Base-by-base conservation (phyloP, 805 yeast genomes). In the Metschnikowia cerradonensis region DNA sequence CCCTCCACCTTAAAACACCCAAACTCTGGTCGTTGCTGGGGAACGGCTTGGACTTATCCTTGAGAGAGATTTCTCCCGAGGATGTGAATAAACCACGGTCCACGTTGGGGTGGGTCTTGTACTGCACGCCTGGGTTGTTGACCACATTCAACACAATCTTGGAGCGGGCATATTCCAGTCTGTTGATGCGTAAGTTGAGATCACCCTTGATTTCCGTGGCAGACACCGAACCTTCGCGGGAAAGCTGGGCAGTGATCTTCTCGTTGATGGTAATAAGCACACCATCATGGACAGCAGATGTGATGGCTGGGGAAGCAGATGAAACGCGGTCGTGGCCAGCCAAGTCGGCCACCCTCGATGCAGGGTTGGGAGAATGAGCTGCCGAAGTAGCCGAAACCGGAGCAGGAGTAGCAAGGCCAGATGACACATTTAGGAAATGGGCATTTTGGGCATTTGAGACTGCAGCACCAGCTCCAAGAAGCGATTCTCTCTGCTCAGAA, bases 91-190 rank as follows among this genome's bases (percentile, higher is more conserved):
- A 68, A 39, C 72, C 73, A 63, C 88, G 85, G 71, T 94, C 97
- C 57, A 94, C 95, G 66, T 92, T 91, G 56, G 99, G 99, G 74
- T 94, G 97, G 14, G 98, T 90, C 69, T 91, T 91, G 75, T 81
- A 94, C 64, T 86, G 90, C 42, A 83, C 73, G 56, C 72, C 81
- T 36, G 75, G 67, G 31, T 78, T 77, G 20, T 70, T 74, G 39
- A 83, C 76, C 45, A 53, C 59, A 39, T 73, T 67, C 56, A 91
- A 72, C 54, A 79, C 63, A 52, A 94, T 77, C 64, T 80, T 81
- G 49, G 90, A 80, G 58, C 78, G 79, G 13, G 95, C 83, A 57
- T 84, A 76, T 37, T 77, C 80, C n/a, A 86, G 74, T 61, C 90
- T 81, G 66, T 86, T 90, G 56, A 94, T 83, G 66, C 96, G 84